Conservation (phyloP, 163 green algal species). For the Scenedesmus sp. region DNA sequence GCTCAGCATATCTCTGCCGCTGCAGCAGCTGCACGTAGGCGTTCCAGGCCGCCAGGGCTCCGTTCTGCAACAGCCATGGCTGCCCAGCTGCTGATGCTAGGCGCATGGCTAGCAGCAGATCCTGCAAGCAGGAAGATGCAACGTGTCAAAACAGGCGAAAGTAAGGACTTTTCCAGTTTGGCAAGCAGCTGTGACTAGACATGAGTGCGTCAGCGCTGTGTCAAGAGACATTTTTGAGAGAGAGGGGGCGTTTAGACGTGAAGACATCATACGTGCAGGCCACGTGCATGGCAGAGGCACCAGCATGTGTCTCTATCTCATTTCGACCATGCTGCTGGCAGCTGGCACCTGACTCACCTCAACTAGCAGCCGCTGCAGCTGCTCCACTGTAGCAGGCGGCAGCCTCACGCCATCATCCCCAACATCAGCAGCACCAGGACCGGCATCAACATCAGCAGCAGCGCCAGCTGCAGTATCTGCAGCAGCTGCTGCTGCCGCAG, state of each 20-base stretch:
- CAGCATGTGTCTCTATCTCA: neutral
- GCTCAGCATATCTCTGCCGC: conserved; percentile 29
- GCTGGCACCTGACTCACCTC: conserved; percentile 11
- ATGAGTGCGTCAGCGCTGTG: too few relatives aligned
- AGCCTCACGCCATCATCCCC: conserved; percentile 50
- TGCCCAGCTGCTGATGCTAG: conserved; percentile 27
- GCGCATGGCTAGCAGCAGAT: conserved; percentile 10
- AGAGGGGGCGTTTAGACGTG: too few relatives aligned
- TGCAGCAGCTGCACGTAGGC: conserved; percentile 68
- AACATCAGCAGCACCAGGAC: conserved; percentile 13
- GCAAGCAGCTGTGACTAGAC: too few relatives aligned
- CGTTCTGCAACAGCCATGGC: conserved; percentile 66
- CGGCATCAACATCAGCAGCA: neutral
- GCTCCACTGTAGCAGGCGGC: conserved; percentile 41
- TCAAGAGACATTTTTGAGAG: too few relatives aligned
- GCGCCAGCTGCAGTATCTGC: neutral
- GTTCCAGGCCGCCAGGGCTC: conserved; percentile 66
- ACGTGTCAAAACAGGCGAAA: neutral
- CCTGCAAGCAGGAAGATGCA: neutral
- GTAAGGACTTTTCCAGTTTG: too few relatives aligned
- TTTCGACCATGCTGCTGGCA: neutral
- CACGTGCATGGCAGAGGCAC: neutral
- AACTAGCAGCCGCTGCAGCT: conserved; percentile 60
- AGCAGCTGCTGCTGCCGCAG: conserved; percentile 14
- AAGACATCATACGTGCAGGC: too few relatives aligned